Evolutionary conservation across 2,329 filamentous ascomycete species (phyloP).

Genomic region (Colletotrichum theobromicola): DNA sequence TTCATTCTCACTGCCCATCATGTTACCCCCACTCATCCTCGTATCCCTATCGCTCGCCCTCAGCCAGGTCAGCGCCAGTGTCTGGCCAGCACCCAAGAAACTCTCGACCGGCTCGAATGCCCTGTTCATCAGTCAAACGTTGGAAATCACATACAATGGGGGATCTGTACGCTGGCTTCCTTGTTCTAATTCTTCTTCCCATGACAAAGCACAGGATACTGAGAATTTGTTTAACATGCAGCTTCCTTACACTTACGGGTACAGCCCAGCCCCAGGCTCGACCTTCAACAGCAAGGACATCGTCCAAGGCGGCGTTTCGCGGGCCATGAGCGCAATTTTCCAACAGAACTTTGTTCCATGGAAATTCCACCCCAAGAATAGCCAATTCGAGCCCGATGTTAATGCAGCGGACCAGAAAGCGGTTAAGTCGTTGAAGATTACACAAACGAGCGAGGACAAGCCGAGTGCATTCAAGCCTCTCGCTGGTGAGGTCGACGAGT

Average conservation of each 20-base stretch:
- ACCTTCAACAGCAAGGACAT: constrained; percentile 56
- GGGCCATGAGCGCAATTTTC: constrained; percentile 69
- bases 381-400: constrained; percentile 67
- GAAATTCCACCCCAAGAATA: constrained; percentile 73
- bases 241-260: constrained; percentile 54
- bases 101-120: constrained; percentile 56
- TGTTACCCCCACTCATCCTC: constrained; percentile 37
- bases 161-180: constrained; percentile 55
- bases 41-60: constrained; percentile 44
- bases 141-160: constrained; percentile 65
- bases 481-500: constrained; percentile 73
- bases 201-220: constrained; percentile 29
- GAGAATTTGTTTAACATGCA: constrained; percentile 41
- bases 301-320: constrained; percentile 61
- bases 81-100: constrained; percentile 63
- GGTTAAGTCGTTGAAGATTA: constrained; percentile 66
- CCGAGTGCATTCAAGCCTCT: constrained; percentile 63
- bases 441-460: constrained; percentile 61
- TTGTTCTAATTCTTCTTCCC: constrained; percentile 28
- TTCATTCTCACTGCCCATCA: constrained; percentile 13
- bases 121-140: constrained; percentile 57
- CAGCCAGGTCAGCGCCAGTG: constrained; percentile 46
- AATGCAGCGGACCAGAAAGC: constrained; percentile 44
- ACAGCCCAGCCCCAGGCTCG: constrained; percentile 41
- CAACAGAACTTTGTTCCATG: constrained; percentile 75